These are phyloP conservation scores for Catharanthus roseus DNA, from an alignment of 257 asterid genomes.

Conservation along the genomic window DNA sequence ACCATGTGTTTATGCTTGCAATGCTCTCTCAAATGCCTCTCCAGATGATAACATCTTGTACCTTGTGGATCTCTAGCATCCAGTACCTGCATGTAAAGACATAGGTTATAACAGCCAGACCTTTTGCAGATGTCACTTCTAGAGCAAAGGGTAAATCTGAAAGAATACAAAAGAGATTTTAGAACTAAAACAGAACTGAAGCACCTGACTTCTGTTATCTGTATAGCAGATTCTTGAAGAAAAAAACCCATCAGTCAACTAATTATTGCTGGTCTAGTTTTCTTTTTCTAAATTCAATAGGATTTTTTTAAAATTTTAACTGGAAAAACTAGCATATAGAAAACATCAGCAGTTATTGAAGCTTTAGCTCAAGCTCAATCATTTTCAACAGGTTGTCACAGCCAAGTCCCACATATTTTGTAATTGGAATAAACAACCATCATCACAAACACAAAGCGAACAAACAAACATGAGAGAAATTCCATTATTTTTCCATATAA, in stretches of 20 bases:
- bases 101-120: neutral
- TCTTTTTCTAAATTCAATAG: neutral
- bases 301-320: neutral
- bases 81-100: constrained; percentile 53
- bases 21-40: constrained; percentile 83
- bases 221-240: neutral
- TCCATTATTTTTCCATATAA: neutral
- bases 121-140: neutral
- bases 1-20: constrained; percentile 95
- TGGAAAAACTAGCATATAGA: neutral
- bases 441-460: neutral
- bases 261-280: neutral
- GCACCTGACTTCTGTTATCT: neutral
- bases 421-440: neutral
- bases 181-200: neutral
- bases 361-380: neutral
- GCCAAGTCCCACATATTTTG: neutral
- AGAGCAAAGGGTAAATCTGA: neutral
- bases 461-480: neutral
- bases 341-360: neutral
- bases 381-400: neutral
- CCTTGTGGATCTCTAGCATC: constrained; percentile 98
- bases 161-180: neutral
- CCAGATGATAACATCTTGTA: constrained; percentile 95
- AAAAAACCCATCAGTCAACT: neutral